A percentile compares a stretch with the other conserved stretches of the same genome.
Conservation (phyloP, 768 basidiomycete genomes). For the Phaeolepiota aurea region DNA sequence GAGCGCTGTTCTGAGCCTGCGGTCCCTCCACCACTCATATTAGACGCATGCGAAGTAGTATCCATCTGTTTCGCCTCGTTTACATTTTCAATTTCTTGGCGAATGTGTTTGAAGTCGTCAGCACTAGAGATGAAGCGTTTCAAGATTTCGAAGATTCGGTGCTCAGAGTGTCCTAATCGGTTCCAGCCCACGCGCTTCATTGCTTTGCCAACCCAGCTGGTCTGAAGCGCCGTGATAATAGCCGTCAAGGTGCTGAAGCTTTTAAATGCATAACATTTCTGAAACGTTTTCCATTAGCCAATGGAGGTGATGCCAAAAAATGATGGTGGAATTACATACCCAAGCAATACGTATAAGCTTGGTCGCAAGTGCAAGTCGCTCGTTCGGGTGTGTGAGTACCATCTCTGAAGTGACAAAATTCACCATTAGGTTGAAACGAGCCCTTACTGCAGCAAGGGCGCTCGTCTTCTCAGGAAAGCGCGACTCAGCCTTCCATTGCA, state of each 20-base stretch:
- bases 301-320: no score
- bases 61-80: constrained; percentile 59
- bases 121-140: constrained; percentile 52
- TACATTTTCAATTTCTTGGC: constrained; percentile 53
- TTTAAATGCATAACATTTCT: constrained; percentile 76
- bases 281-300: constrained; percentile 4
- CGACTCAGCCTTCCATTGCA: constrained; percentile 56
- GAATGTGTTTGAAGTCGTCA: constrained; percentile 71
- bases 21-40: constrained; percentile 35
- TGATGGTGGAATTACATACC: constrained; percentile 37
- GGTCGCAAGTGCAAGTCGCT: constrained; percentile 55
- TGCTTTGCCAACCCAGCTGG: constrained; percentile 56
- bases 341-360: constrained; percentile 86
- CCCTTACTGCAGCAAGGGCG: constrained; percentile 65
- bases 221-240: constrained; percentile 68
- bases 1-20: constrained; percentile 29
- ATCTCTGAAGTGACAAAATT: constrained; percentile 80
- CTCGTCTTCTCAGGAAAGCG: constrained; percentile 54
- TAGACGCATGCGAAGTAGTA: constrained; percentile 44
- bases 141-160: constrained; percentile 65
- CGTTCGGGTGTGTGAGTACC: constrained; percentile 58
- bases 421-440: constrained; percentile 78
- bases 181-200: constrained; percentile 59
- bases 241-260: constrained; percentile 78
- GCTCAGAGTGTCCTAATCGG: constrained; percentile 62